Evolutionary conservation across 202 grass and related monocot genomes (phyloP), one percentile per base, ranked within the genome.

Genomic region (Zizania palustris): DNA sequence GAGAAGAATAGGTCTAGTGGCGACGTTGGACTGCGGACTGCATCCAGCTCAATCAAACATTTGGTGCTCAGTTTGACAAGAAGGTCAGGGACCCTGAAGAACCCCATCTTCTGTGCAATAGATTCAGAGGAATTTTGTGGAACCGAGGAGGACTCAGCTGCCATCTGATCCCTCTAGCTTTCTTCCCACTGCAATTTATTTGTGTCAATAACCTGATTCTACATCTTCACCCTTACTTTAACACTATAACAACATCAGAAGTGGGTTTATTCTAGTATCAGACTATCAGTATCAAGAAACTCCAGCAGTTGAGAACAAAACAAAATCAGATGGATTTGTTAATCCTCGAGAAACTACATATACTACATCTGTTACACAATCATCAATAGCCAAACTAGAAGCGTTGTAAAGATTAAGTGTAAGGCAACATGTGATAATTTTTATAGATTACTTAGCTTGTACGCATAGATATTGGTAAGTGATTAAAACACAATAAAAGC

Each of bases 1-100:
- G 83, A 43, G 81, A 90, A 93, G 60, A 93, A 81, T 49, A 93
- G 78, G 55, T 93, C 91, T 28, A 93, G 74, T 36, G 91, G 88
- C 0, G 91, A 90, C 10, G 85, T 90, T 21, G 91, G 91, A 14
- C 91, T 93, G 78, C 82, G 61, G 33, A 85, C 87, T 0, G 73
- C 82, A 68, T 89, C 87, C 72, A 89, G 51, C 21, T 89, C 87
- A 72, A 84, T 73, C 60, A 85, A 72, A 42, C 87, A 88, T 70
- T 88, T 89, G 66, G 77, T 77, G 67, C 87, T 89, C 60, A 89
- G 77, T 63, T 89, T 89, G 72, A 89, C 77, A 67, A 89, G 82
- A 21, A 73, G 72, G 61, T 77, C 87, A 73, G 87, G 82, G 60
- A 85, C 82, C 46, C 77, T 82, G 77, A 89, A 89, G 73, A 89